phyloP scores from a whole-genome alignment of 2,329 filamentous ascomycete species.

The Colletotrichum lentis region DNA sequence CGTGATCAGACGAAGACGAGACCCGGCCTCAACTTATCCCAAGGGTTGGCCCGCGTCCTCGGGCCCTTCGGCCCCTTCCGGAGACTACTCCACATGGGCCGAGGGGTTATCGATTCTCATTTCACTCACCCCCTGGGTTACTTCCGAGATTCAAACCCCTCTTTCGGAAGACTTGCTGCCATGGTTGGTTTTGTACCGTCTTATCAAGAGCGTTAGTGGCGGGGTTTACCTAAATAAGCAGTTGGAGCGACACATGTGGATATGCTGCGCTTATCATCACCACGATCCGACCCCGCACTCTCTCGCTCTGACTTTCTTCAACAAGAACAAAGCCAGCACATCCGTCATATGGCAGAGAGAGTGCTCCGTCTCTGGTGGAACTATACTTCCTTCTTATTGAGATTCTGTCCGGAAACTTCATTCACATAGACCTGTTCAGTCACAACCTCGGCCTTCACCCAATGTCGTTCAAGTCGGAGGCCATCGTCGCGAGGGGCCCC shows the following conservation, averaged over 20 bases:
- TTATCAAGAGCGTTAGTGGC: neutral
- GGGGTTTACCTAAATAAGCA: constrained; percentile 8
- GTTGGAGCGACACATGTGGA: neutral
- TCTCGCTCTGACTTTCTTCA: neutral
- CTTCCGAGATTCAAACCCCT: neutral
- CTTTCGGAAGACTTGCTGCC: neutral
- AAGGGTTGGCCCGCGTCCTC: too few relatives aligned
- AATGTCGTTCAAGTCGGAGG: constrained; percentile 44
- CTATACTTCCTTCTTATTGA: too few relatives aligned
- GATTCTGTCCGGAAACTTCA: neutral
- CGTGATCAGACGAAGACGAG: too few relatives aligned
- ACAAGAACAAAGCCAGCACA: neutral
- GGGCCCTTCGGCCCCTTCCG: too few relatives aligned
- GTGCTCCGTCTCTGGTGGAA: too few relatives aligned
- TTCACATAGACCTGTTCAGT: neutral
- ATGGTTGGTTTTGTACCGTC: neutral
- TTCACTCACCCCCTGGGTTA: too few relatives aligned
- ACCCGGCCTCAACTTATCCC: too few relatives aligned
- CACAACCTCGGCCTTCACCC: neutral
- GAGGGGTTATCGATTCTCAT: neutral
- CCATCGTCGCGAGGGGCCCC: constrained; percentile 45
- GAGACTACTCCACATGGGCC: neutral
- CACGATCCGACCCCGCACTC: neutral
- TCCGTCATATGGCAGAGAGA: neutral
- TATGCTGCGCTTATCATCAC: neutral